Base-by-base conservation (phyloP, 2,329 filamentous ascomycete genomes). In the Xylaria multiplex region DNA sequence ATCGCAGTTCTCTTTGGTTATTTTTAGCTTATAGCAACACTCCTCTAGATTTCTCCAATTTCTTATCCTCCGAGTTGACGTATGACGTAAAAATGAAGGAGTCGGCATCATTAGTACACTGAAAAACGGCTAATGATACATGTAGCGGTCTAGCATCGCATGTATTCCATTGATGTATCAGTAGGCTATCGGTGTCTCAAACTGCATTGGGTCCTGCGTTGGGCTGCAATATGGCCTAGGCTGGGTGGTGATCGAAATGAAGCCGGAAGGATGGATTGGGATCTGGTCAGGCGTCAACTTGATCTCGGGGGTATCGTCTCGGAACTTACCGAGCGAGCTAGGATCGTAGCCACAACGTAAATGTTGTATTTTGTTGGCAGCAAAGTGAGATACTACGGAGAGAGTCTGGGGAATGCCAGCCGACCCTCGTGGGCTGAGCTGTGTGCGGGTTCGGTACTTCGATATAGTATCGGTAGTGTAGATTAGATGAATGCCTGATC, bases 191-290 rank as follows among this genome's bases (percentile, higher is more conserved):
- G 30, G 46, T 35, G n/a, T 59, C n/a, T 46, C 13, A 7, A 45
- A 49, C 55, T 24, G 37, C 37, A 40, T 40, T 40, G 14, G 37
- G 11, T 14, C 37, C 13, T 13, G 46, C 46, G 59, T 68, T 64
- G 64, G 66, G 66, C 66, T 68, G 63, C 59, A 66, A 66, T 45
- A 49, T 27, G 35, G 45, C 59, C 43, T 48, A n/a, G 42, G 9
- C 45, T 42, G 16, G n/a, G 45, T n/a, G 54, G 40, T 40, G 49
- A 42, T 59, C 63, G 27, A 46, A 55, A 50, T 24, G 59, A 59
- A 32, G 32, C 45, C 11, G 24, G 54, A 58, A 50, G 35, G 48
- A 30, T 53, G 43, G 24, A 56, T 49, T 56, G 45, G 16, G 24
- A 56, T 52, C 16, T 52, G 16, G 56, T 66, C 50, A 19, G 64